Evolutionary conservation across 495 filamentous ascomycete genomes (phyloP), one percentile per base, ranked within the genome.

Genomic region (Melanomma pulvis-pyrius): DNA sequence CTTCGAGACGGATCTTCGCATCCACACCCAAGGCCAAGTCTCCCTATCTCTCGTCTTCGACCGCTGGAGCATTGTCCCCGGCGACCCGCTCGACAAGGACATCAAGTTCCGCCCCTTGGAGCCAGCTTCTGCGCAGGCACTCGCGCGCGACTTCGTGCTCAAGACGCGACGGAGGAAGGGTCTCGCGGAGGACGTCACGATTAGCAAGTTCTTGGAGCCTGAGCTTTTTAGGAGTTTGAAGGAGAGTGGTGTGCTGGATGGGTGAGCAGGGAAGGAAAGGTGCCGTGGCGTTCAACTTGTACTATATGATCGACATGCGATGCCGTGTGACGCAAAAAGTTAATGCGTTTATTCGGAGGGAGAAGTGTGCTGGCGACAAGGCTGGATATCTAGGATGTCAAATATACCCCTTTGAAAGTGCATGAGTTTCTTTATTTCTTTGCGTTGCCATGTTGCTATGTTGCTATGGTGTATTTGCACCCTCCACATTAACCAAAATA

Each of bases 131-230:
- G 89, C 90, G 63, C 89, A 90, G 82, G 92, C 88, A 7, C 96
- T 92, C 57, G 94, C 94, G 1, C 82, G 94, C 57, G 94, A 98
- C 75, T 97, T 98, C 78, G 92, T 97, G 21, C 79, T 98, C 61
- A 98, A 98, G 85, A 98, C 94, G 13, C 83, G 94, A 65, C 79
- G 93, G 71, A 83, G 94, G 57, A 98, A 98, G 81, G 94, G 94
- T 4, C 77, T 98, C 68, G 92, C 90, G 61, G 94, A 98, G 81
- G 96, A 98, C 77, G 92, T 98, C 25, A 91, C 88, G 6, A 91
- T 98, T 39, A 91, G 90, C 64, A 97, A 96, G 75, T 98, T 97
- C 76, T 80, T 98, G 76, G 94, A 98, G 80, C 89, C 90, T 4
- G 94, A 98, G 75, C 84, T 98, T 39, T 93, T 93, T 81, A 88